These are phyloP conservation scores for Ogataea naganishii DNA, from an alignment of 805 yeast species.

Conservation along the genomic window DNA sequence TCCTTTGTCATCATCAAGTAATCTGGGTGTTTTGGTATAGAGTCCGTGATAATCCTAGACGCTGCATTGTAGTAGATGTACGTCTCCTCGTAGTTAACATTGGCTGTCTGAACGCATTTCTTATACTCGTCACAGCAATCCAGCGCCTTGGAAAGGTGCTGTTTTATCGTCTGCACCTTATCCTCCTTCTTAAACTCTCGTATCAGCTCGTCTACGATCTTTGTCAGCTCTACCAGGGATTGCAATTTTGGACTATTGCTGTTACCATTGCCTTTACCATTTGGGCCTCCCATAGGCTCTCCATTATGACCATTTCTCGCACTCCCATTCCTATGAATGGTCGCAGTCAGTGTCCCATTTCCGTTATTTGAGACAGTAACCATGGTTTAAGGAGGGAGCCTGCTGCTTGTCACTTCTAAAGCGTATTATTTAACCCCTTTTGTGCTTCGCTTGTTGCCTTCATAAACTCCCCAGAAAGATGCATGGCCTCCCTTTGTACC, in stretches of 20 bases:
- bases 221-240: constrained; percentile 8
- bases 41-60: constrained; percentile 15
- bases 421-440: no score
- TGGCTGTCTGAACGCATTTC: constrained; percentile 4
- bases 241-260: constrained; percentile 5
- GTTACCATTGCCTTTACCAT: neutral
- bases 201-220: constrained; percentile 11
- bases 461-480: no score
- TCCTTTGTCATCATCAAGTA: constrained; percentile 5
- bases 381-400: no score
- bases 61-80: constrained; percentile 19
- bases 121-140: constrained; percentile 18
- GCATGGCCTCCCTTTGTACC: no score
- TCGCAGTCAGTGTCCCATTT: no score
- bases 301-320: no score
- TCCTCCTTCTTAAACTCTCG: constrained; percentile 4
- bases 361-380: no score
- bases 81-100: constrained; percentile 13
- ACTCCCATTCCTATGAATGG: no score
- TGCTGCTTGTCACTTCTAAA: no score
- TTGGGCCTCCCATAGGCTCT: no score
- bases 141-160: constrained; percentile 16
- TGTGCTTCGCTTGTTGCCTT: no score
- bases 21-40: constrained; percentile 16
- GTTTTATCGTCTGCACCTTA: constrained; percentile 6